Evolutionary conservation across 2,329 filamentous ascomycete species (phyloP), one percentile per base, ranked within the genome.

Genomic region (Eutypella sp.): DNA sequence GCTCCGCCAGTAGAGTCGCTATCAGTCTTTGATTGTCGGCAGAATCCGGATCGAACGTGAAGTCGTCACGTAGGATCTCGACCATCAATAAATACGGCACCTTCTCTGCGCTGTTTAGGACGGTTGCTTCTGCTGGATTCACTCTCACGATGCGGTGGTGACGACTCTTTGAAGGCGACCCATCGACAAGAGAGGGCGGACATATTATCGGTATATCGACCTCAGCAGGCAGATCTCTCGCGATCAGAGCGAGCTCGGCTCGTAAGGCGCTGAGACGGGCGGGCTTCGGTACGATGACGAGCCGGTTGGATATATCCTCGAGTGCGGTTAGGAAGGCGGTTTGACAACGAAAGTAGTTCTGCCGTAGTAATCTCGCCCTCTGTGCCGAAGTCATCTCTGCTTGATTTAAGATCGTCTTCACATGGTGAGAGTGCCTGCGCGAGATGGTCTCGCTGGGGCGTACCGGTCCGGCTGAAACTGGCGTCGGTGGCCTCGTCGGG

Each of bases 51-150:
- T 92, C 84, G 57, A 93, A 93, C 27, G 84, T 84, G 59, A 93
- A 92, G 58, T 93, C 88, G 53, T 92, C 87, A 20, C 84, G 74
- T 40, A 93, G 68, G 19, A 93, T 83, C 61, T 93, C 88, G 2
- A 92, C 81, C 87, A 93, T 91, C 23, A 93, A 74, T 41, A 93
- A 67, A 65, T 90, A 93, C 1, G 88, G 88, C 38, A 93, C 88
- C 61, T 90, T 87, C 63, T 93, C 87, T 4, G 88, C 88, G 62
- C 88, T 93, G 65, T 93, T 93, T 42, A 93, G 69, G 45, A 91
- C 89, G 1, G 88, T 92, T 5, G 88, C 84, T 65, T 93, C 88
- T 2, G 87, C 86, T 6, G 88, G 89, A 58, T 91, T 93, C 41
- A 93, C 74, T 31, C 88, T 80, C 39, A 93, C 87, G 48, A 93